Evolutionary conservation across 768 basidiomycete genomes (phyloP), one percentile per base, ranked within the genome.

Genomic region (Ramaria rubella): DNA sequence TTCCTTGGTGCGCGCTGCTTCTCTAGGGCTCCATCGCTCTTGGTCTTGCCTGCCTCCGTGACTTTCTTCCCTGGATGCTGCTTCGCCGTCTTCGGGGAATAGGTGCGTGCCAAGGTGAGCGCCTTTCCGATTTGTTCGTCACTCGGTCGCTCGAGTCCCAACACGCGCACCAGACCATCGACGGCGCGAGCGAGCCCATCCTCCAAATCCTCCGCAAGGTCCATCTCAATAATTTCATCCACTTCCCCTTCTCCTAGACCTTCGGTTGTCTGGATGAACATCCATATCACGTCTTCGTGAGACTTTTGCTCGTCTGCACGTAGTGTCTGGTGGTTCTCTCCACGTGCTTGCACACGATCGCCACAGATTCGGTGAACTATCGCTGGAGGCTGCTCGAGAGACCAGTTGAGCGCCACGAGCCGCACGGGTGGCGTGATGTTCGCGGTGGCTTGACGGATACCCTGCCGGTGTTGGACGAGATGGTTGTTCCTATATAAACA

Each of bases 201-300:
- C 64, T 83, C 78, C 14, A 87, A 68, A 4, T 70, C 64, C 52
- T 83, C 81, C 33, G 75, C 73, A 14, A 87, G 55, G 44, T 80
- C 64, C 82, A 91, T 87, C 33, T 87, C 80, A 19, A 97, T 71
- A 3, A 76, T 74, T 1, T 68, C 82, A 59, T 91, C 86, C 5
- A 90, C 85, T 67, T 91, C 84, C 15, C 63, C 62, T 1, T 74
- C 71, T 1, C 76, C 69, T 7, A 97, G 82, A 60, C 81, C 77
- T 60, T 94, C 81, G 0, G 74, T 68, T n/a, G 71, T 60, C 24
- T 70, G 73, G 52, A 98, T 71, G 72, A 99, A 98, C 70, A 74
- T 76, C 82, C 85, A 84, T n/a, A 98, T 69, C 19, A 94, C 80
- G 5, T 80, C 75, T 69, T 96, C 94, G 69, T 98, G 90, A 26